Evolutionary conservation across 345 rosid genomes (phyloP).

Genomic region (Eucalyptus sp.): DNA sequence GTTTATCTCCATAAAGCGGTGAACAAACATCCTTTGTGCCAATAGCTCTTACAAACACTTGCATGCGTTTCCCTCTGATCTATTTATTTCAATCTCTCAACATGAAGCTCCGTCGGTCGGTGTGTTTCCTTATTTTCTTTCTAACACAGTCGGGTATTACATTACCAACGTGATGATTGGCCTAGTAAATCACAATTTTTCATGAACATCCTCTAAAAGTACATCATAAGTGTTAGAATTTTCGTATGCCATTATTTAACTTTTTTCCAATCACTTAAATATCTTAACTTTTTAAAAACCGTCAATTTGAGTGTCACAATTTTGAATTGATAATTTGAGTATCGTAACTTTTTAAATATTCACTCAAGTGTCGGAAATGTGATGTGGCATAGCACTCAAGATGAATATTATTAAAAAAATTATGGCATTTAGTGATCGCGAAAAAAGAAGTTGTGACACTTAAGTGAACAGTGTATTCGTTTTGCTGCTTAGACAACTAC

Average conservation of each 20-base stretch:
- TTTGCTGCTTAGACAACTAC: background rate
- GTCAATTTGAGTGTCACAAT: too few species aligned
- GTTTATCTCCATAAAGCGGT: background rate
- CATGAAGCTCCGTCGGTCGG: background rate
- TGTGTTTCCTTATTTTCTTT: background rate
- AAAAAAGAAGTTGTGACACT: background rate
- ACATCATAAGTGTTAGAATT: background rate
- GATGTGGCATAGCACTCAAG: background rate
- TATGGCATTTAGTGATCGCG: rapidly evolving
- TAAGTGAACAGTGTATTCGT: rapidly evolving
- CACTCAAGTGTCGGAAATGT: too few species aligned
- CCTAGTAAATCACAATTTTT: background rate
- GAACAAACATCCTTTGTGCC: background rate
- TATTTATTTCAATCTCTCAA: background rate
- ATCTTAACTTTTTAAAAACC: rapidly evolving
- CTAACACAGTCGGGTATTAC: background rate
- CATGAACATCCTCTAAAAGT: background rate
- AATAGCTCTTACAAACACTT: background rate
- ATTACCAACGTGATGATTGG: background rate
- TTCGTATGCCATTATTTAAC: too few species aligned
- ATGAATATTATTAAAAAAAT: rapidly evolving
- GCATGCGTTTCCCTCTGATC: background rate
- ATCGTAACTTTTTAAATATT: too few species aligned
- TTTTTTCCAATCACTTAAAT: rapidly evolving
- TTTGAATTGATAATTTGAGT: too few species aligned